Base-by-base conservation (phyloP, 768 basidiomycete genomes). In the Scleroderma bovista region DNA sequence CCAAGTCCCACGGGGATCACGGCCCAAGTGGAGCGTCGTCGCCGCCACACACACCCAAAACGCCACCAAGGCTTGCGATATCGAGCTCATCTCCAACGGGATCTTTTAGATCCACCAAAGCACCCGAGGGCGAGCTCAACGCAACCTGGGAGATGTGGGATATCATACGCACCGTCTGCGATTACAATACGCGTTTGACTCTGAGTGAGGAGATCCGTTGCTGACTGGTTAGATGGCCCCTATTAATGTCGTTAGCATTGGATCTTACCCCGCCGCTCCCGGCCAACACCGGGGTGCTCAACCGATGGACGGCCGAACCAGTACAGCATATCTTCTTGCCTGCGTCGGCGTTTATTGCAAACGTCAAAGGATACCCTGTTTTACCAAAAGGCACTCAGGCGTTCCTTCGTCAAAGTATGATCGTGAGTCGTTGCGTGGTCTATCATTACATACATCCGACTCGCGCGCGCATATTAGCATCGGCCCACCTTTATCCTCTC, bases 121-220 rank as follows among this genome's bases (percentile, higher is more conserved):
- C 75, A 16, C 66, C 76, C 37, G 81, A 82, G 56, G 72, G 69
- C 9, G 80, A 84, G 53, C 69, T 88, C 46, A 83, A 84, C 58
- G 78, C 75, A 6, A 91, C 88, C 1, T 99, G 96, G 95, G 96
- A 98, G 65, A 95, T 94, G 82, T 99, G 96, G 96, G 96, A 98
- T 65, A 77, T 86, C 42, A 90, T 99, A 51, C 77, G 94, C 52
- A 84, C 86, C 3, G 78, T 95, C 31, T 99, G 96, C 66, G 85
- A 85, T 50, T 95, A 93, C 66, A 82, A 80, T 61, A 72, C 77
- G 26, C 78, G 88, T 23, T 61, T 93, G 52, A 84, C 84, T 2
- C 62, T 90, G 50, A 84, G 89, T 92, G 65, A 56, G 76, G 68
- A 42, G 34, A 46, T 48, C 40, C 47, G 39, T 53, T 40, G 12